Conservation (phyloP, 768 basidiomycete genomes). For the Tulasnella sp. region DNA sequence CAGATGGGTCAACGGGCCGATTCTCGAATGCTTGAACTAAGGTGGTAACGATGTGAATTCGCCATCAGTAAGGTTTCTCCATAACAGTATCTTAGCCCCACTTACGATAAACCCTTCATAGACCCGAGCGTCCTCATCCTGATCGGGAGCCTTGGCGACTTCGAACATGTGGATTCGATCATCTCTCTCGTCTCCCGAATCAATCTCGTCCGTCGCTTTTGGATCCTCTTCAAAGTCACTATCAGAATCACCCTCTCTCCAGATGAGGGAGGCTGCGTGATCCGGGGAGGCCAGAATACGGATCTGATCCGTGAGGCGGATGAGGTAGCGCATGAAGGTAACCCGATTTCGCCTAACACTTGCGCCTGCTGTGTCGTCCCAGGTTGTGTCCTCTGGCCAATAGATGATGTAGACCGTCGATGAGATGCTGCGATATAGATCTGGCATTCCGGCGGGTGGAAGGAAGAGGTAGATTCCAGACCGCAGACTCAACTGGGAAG, state of each 20-base stretch:
- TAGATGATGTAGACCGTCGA: constrained; percentile 43
- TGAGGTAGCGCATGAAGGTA: constrained; percentile 56
- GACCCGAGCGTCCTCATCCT: constrained; percentile 27
- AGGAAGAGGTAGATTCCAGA: constrained; percentile 1
- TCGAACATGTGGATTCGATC: constrained; percentile 25
- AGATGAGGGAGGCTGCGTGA: constrained; percentile 38
- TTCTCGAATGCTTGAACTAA: too few relatives aligned
- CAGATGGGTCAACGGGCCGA: too few relatives aligned
- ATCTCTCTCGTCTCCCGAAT: constrained; percentile 27
- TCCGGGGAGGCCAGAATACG: constrained; percentile 41
- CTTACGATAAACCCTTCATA: constrained; percentile 41
- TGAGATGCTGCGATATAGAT: background rate
- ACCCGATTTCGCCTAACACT: constrained; percentile 42
- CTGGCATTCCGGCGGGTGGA: background rate
- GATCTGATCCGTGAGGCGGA: constrained; percentile 47
- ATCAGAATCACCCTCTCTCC: constrained; percentile 23
- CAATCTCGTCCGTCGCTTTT: constrained; percentile 23
- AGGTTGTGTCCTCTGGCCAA: constrained; percentile 43
- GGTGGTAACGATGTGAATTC: too few relatives aligned
- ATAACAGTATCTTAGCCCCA: too few relatives aligned
- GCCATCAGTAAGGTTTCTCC: too few relatives aligned
- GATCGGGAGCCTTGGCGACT: constrained; percentile 1
- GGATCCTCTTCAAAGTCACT: background rate
- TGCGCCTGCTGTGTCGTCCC: constrained; percentile 39
- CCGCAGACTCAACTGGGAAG: background rate